Percentiles rank a stretch among this genome's conserved stretches.
Conservation (phyloP, 345 rosid species). For the Erodium maritimum region DNA sequence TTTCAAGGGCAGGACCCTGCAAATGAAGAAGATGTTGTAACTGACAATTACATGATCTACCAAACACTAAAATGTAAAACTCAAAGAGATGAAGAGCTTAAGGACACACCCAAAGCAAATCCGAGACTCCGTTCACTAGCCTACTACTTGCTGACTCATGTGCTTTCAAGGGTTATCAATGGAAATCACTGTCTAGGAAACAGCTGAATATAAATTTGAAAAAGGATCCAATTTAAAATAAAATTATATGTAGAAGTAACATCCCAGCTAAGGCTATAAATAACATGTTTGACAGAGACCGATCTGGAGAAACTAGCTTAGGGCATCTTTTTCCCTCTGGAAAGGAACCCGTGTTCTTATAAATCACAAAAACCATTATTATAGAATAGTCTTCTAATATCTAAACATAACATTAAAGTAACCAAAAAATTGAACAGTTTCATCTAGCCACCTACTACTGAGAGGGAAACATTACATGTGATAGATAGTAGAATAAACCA, state of each 20-base stretch:
- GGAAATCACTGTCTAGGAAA: constrained; percentile 14
- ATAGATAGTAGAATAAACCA: too few relatives aligned
- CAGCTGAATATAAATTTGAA: constrained; percentile 14
- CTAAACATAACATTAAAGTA: not conserved
- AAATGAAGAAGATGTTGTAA: constrained; percentile 11
- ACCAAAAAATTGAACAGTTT: not conserved
- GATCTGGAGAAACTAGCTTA: not conserved
- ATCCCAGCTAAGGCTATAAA: not conserved
- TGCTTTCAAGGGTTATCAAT: constrained; percentile 21
- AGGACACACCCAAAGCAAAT: constrained; percentile 15
- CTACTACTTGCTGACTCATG: constrained; percentile 20
- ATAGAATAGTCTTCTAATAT: not conserved
- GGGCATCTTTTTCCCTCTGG: too few relatives aligned
- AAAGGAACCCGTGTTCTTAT: too few relatives aligned
- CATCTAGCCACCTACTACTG: not conserved
- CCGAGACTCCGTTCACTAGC: constrained; percentile 19
- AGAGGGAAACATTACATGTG: not conserved
- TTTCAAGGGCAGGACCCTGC: constrained; percentile 66
- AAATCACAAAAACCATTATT: too few relatives aligned
- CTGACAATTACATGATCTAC: not conserved
- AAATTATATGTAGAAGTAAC: constrained; percentile 5
- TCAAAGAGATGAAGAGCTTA: constrained; percentile 14
- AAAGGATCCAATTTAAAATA: constrained; percentile 8
- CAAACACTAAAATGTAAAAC: constrained; percentile 7
- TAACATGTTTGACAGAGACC: constrained; percentile 2